A percentile compares a stretch with the other conserved stretches of the same genome.
Conservation (phyloP, 176 grass and related monocot genomes). For the Triticum dicoccoides region DNA sequence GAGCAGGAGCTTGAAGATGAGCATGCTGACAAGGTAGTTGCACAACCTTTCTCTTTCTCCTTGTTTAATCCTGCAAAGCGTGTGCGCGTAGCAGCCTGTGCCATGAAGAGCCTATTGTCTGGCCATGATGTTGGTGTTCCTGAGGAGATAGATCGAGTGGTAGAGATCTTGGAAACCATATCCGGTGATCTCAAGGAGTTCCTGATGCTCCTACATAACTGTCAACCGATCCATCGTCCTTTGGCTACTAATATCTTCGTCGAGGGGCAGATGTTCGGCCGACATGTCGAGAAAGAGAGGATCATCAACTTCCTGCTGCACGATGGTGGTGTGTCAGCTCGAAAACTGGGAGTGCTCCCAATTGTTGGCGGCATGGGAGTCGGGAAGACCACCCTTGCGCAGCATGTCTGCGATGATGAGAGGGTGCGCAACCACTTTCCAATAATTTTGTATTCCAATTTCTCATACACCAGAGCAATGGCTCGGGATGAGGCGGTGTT, state of each 20-base stretch:
- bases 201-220: constrained; percentile 16
- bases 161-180: not conserved
- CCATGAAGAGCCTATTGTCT: not conserved
- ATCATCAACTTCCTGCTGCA: not conserved
- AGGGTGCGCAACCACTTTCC: not conserved
- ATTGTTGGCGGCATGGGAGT: not conserved
- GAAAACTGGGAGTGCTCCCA: not conserved
- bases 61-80: too few relatives aligned
- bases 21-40: not conserved
- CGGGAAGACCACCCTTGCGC: not conserved
- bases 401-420: not conserved
- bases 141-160: constrained; percentile 2
- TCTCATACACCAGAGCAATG: not conserved
- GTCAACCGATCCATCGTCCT: not conserved
- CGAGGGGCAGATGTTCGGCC: constrained; percentile 16
- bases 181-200: not conserved
- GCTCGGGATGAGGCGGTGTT: not conserved
- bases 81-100: not conserved
- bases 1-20: not conserved
- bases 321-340: not conserved
- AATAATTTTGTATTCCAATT: not conserved
- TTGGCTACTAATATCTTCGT: not conserved
- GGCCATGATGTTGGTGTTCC: not conserved
- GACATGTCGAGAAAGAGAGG: constrained; percentile 19
- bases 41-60: not conserved